These are phyloP conservation scores for Galerina marginata DNA, from an alignment of 768 basidiomycete genomes.

Conservation along the genomic window DNA sequence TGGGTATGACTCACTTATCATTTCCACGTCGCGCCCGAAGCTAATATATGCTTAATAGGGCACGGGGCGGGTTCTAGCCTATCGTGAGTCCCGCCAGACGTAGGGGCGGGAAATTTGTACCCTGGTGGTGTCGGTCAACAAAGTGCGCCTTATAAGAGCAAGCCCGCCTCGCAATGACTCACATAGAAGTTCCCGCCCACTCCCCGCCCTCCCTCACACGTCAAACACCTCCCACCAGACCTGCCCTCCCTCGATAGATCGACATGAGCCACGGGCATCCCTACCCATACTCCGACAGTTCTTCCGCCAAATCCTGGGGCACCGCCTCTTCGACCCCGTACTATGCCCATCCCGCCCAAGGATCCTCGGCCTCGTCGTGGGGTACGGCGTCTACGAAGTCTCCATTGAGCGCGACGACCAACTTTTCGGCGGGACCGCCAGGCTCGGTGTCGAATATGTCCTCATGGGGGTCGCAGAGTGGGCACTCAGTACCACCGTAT, in stretches of 20 bases:
- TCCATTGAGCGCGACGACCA: background rate
- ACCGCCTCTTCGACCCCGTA: background rate
- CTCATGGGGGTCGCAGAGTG: conserved; percentile 10
- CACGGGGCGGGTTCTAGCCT: background rate
- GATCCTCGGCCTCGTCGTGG: background rate
- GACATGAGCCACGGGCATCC: background rate
- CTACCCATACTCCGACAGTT: background rate
- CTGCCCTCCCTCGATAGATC: background rate
- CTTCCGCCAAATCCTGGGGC: conserved; percentile 1
- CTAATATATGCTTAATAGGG: background rate
- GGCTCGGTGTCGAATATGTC: background rate
- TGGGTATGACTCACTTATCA: conserved; percentile 3
- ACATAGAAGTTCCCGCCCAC: conserved; percentile 4
- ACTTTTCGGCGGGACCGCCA: background rate
- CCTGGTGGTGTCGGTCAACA: conserved; percentile 5
- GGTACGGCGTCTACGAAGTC: conserved; percentile 1
- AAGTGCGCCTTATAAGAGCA: conserved; percentile 10
- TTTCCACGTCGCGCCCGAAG: background rate
- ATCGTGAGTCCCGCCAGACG: background rate
- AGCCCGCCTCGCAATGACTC: conserved; percentile 8
- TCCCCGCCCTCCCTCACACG: background rate
- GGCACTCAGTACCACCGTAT: background rate
- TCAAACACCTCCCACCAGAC: background rate
- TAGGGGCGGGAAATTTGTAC: background rate
- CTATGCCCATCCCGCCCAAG: background rate